Conservation (phyloP, 2,329 filamentous ascomycete genomes). For the Monilinia laxa region DNA sequence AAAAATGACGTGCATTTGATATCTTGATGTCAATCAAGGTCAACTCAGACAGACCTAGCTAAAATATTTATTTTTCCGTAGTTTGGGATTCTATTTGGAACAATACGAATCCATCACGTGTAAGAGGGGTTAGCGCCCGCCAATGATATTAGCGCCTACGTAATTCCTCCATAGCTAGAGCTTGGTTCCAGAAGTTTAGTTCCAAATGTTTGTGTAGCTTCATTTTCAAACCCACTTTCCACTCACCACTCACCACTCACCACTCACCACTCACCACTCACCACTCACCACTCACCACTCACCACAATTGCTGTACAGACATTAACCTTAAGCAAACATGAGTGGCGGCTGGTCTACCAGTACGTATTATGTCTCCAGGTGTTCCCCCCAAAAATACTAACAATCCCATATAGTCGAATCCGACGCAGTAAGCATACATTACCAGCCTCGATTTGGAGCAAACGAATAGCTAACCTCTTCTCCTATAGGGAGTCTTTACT, state of each 20-base stretch:
- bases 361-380: conserved; percentile 43
- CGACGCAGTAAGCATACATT: conserved; percentile 69
- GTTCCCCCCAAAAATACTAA: conserved; percentile 27
- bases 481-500: conserved; percentile 80
- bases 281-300: too few relatives aligned
- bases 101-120: conserved; percentile 20
- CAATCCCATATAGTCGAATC: conserved; percentile 65
- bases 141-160: conserved; percentile 2
- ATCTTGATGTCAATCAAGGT: not conserved
- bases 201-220: conserved; percentile 20
- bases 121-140: conserved; percentile 10
- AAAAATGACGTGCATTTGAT: conserved; percentile 10
- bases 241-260: not conserved
- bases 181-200: conserved; percentile 10
- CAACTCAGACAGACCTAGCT: not conserved
- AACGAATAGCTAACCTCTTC: conserved; percentile 28
- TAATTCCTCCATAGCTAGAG: conserved; percentile 1
- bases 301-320: conserved; percentile 2
- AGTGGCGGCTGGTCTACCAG: conserved; percentile 94
- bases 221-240: conserved; percentile 3
- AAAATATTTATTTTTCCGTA: not conserved
- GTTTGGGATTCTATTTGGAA: not conserved
- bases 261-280: not conserved
- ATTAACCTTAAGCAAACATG: conserved; percentile 46
- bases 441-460: not conserved